A percentile compares a stretch with the other conserved stretches of the same genome.
Evolutionary conservation across 306 rosid genomes (phyloP).

Genomic region (Calophaca sinica): DNA sequence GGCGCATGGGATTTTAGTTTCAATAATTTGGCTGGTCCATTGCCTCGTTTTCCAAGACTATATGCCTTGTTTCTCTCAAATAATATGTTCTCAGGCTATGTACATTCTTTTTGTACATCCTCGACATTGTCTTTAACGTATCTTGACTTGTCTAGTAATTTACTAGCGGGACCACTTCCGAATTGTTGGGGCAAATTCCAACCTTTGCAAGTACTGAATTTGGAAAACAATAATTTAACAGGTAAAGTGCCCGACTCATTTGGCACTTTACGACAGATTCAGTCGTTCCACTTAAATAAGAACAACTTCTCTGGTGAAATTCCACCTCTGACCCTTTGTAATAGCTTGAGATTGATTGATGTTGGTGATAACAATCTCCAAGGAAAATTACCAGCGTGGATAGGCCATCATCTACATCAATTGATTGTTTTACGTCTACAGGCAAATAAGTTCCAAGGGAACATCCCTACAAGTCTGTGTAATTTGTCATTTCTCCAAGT

Average conservation of each 20-base stretch:
- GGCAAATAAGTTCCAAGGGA: conserved; percentile 28
- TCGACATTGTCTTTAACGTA: rapidly evolving
- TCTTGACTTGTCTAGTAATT: conserved; percentile 33
- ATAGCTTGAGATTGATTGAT: background rate
- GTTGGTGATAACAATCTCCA: conserved; percentile 15
- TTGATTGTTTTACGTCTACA: background rate
- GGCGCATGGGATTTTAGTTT: conserved; percentile 34
- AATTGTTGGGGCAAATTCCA: conserved; percentile 30
- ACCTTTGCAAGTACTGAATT: background rate
- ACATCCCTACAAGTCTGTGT: conserved; percentile 39
- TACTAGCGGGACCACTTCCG: conserved; percentile 7
- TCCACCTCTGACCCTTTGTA: conserved; percentile 23
- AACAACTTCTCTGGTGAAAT: conserved; percentile 21
- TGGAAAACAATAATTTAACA: conserved; percentile 32
- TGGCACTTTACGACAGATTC: background rate
- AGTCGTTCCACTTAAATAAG: conserved; percentile 8
- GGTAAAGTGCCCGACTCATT: conserved; percentile 38
- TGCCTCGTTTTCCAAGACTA: conserved; percentile 17
- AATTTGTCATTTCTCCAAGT: conserved; percentile 34
- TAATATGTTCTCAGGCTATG: background rate
- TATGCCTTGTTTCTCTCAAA: background rate
- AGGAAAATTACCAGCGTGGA: conserved; percentile 14
- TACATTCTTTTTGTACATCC: conserved; percentile 18
- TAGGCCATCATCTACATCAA: background rate
- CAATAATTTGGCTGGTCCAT: conserved; percentile 37